Evolutionary conservation across 140 eudicot genomes (phyloP).

Genomic region (Anethum foeniculum): DNA sequence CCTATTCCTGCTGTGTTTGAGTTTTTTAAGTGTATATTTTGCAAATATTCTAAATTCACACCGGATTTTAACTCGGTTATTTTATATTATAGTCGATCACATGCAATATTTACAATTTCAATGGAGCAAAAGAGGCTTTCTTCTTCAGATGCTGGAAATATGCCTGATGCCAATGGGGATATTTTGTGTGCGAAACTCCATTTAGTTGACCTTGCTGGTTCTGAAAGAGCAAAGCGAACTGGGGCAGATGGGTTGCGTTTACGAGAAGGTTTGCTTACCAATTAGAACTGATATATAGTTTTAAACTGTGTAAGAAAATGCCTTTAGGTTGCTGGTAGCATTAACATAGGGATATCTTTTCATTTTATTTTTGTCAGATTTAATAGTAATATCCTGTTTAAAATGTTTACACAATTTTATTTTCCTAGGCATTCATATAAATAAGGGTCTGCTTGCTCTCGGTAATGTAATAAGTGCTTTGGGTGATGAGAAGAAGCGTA

Average conservation of each 20-base stretch:
- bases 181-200: constrained; percentile 80
- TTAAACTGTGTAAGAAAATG: not conserved
- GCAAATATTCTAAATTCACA: not conserved
- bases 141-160: constrained; percentile 26
- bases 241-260: constrained; percentile 96
- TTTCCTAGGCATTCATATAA: not conserved
- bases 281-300: not conserved
- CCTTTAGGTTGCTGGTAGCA: not conserved
- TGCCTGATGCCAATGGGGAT: constrained; percentile 51
- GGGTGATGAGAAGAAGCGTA: constrained; percentile 8
- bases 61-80: not conserved
- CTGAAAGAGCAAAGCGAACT: constrained; percentile 90
- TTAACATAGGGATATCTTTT: not conserved
- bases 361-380: not conserved
- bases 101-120: constrained; percentile 89
- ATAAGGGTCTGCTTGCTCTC: constrained; percentile 1
- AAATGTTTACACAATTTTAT: not conserved
- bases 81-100: constrained; percentile 65
- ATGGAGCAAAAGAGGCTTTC: constrained; percentile 67
- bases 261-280: constrained; percentile 58
- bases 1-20: not conserved
- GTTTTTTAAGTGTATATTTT: not conserved
- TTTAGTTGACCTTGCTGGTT: constrained; percentile 94
- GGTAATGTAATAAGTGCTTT: constrained; percentile 8
- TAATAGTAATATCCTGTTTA: not conserved